Conservation (phyloP, 306 rosid species). For the Cucurbita moschata region DNA sequence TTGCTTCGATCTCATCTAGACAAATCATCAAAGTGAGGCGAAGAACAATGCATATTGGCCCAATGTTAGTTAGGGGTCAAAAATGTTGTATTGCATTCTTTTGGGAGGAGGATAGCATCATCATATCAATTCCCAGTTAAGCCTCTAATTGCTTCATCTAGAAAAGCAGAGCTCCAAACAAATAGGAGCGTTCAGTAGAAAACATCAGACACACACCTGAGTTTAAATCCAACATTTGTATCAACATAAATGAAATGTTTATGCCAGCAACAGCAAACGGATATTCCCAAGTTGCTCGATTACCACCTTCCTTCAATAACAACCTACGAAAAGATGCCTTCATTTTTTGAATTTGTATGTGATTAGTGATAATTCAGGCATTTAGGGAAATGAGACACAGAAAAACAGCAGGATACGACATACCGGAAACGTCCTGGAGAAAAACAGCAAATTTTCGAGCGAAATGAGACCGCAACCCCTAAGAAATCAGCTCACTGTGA, state of each 20-base stretch:
- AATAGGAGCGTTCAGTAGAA: neutral
- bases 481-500: slow-evolving; percentile 35
- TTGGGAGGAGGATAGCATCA: neutral
- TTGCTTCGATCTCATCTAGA: no score
- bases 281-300: slow-evolving; percentile 85
- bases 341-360: slow-evolving; percentile 54
- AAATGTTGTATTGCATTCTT: neutral
- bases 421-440: slow-evolving; percentile 78
- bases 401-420: slow-evolving; percentile 13
- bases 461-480: slow-evolving; percentile 90
- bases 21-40: no score
- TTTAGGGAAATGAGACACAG: slow-evolving; percentile 13
- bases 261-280: slow-evolving; percentile 97
- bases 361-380: slow-evolving; percentile 36
- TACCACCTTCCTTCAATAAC: slow-evolving; percentile 66
- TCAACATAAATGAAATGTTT: slow-evolving; percentile 76
- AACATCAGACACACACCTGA: slow-evolving; percentile 32
- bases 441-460: slow-evolving; percentile 81
- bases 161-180: neutral
- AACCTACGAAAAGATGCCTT: slow-evolving; percentile 91
- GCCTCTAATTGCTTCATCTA: neutral
- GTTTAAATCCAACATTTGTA: slow-evolving; percentile 71
- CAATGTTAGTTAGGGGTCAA: neutral
- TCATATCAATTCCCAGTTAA: neutral
- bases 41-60: no score